Percentiles rank a stretch among this genome's conserved stretches.
These are phyloP conservation scores for Grosmannia huntii DNA, from an alignment of 2,329 filamentous ascomycete genomes.

Conservation along the genomic window DNA sequence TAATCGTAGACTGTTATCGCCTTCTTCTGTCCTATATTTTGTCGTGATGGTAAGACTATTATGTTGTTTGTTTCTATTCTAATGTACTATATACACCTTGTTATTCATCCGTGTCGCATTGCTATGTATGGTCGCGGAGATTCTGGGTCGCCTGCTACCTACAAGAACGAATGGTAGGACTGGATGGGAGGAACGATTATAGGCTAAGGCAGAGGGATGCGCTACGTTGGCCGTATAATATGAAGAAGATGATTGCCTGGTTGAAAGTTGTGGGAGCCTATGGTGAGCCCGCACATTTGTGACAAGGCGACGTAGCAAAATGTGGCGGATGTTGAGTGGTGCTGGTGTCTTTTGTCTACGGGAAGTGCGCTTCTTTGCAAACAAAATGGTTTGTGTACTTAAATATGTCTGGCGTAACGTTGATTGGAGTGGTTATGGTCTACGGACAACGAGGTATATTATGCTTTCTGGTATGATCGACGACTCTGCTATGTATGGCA, in stretches of 20 bases:
- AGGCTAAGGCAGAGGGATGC: not conserved
- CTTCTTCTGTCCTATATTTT: not conserved
- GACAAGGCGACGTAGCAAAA: not conserved
- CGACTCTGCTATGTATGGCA: not conserved
- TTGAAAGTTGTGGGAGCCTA: not conserved
- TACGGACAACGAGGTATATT: too few species aligned
- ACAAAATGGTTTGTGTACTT: too few species aligned
- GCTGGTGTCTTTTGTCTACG: not conserved
- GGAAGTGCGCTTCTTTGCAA: not conserved
- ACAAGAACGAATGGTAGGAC: not conserved
- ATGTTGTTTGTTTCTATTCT: not conserved
- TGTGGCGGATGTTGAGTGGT: not conserved
- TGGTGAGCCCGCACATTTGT: not conserved
- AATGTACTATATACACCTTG: not conserved
- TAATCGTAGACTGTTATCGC: not conserved
- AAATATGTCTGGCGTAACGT: too few species aligned
- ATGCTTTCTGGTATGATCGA: too few species aligned
- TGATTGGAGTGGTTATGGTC: too few species aligned
- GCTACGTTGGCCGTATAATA: not conserved
- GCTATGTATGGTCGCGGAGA: not conserved
- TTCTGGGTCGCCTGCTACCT: not conserved
- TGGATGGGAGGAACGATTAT: not conserved
- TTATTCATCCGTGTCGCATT: not conserved
- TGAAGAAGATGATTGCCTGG: not conserved
- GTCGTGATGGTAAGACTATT: not conserved